Evolutionary conservation across 495 filamentous ascomycete genomes (phyloP).

Genomic region (Xeromyces bisporus): DNA sequence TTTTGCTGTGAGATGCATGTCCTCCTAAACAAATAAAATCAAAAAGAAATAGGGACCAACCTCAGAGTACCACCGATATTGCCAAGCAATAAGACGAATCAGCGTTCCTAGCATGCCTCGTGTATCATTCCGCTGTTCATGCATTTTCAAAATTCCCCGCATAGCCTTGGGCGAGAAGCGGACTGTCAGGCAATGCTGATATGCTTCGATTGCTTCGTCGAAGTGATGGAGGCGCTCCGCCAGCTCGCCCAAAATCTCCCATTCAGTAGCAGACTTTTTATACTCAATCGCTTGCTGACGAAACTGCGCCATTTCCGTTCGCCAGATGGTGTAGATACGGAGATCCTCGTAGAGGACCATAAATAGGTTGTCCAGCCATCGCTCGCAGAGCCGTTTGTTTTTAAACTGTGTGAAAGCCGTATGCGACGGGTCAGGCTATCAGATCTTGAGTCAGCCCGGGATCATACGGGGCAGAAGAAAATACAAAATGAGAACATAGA

Average conservation of each 20-base stretch:
- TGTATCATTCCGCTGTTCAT: constrained; percentile 56
- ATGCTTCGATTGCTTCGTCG: constrained; percentile 84
- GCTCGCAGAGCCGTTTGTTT: constrained; percentile 91
- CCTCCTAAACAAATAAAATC: not conserved
- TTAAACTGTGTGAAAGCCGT: constrained; percentile 52
- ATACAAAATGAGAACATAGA: not conserved
- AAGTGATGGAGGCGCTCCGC: constrained; percentile 80
- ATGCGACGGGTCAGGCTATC: constrained; percentile 31
- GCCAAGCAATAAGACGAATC: constrained; percentile 86
- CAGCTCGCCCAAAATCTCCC: constrained; percentile 91
- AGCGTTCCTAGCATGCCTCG: constrained; percentile 59
- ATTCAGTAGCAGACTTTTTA: constrained; percentile 89
- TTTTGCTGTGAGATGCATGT: not conserved
- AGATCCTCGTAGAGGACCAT: constrained; percentile 98
- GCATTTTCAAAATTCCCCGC: constrained; percentile 61
- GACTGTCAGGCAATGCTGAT: constrained; percentile 60
- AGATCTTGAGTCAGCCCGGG: not conserved
- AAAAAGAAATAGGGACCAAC: constrained; percentile 21
- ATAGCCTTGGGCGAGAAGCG: constrained; percentile 85
- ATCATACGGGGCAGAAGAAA: not conserved
- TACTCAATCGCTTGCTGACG: constrained; percentile 80
- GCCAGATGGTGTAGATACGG: constrained; percentile 97
- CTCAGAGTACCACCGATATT: constrained; percentile 98
- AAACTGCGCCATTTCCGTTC: constrained; percentile 88
- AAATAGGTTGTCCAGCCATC: constrained; percentile 96